phyloP scores from a whole-genome alignment of 2,329 filamentous ascomycete species.

The Aureobasidium vineae region DNA sequence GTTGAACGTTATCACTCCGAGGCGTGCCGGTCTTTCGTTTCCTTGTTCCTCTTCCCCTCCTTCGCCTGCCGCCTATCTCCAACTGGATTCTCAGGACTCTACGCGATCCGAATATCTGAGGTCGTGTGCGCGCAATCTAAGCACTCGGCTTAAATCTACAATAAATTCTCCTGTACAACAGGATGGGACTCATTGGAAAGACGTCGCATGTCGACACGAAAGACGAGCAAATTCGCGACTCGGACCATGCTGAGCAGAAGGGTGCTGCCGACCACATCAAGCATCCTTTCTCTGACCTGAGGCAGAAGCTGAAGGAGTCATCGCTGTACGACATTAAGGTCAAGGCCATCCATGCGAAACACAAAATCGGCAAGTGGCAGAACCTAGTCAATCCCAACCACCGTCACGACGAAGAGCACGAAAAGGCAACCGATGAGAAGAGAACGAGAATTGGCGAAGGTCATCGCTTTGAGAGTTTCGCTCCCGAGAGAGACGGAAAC shows the following conservation, averaged over 20 bases:
- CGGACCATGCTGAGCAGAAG: background rate
- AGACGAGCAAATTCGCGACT: constrained; percentile 3
- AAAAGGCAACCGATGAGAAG: constrained; percentile 78
- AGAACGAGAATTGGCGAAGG: constrained; percentile 67
- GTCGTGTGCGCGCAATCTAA: constrained; percentile 9
- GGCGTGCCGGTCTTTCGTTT: constrained; percentile 1
- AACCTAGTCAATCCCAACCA: constrained; percentile 81
- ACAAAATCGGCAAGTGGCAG: constrained; percentile 62
- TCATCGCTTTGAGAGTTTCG: constrained; percentile 87
- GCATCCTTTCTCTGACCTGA: constrained; percentile 35
- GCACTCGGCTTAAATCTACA: background rate
- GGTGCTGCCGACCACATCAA: constrained; percentile 30
- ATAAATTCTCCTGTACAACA: background rate
- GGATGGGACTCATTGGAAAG: constrained; percentile 26
- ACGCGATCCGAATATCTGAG: background rate
- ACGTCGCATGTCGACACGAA: constrained; percentile 14
- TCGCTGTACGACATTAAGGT: constrained; percentile 52
- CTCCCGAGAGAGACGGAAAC: constrained; percentile 81
- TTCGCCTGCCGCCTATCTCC: background rate
- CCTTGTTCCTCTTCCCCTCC: background rate
- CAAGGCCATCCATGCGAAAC: constrained; percentile 58
- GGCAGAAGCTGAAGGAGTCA: constrained; percentile 49
- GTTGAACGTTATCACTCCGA: constrained; percentile 11
- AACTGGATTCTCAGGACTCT: background rate
- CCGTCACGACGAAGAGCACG: constrained; percentile 90